Base-by-base conservation (phyloP, 2,329 filamentous ascomycete genomes). In the Nothomitra cinnamomea region DNA sequence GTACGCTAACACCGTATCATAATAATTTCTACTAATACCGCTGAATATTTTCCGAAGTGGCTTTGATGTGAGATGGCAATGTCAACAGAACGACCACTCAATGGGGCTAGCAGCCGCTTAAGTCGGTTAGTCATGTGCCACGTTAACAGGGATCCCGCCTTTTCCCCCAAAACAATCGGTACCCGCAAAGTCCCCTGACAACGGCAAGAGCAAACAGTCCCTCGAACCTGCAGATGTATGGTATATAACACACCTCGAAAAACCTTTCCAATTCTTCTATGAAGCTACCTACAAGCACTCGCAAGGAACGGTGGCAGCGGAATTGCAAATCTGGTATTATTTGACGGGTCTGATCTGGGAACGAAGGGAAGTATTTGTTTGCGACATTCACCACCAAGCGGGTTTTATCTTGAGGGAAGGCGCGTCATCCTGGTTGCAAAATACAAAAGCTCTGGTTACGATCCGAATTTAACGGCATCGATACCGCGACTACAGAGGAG, bases 101-200 rank as follows among this genome's bases (percentile, higher is more conserved):
- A 32, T 32, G 10, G 10, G 28, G 28, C 10, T 32, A 32, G 28
- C 28, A 48, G n/a, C 3, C 13, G 15, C 45, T 35, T 15, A 49
- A 49, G 45, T 35, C 45, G 45, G 45, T 19, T 49, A 49, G 45
- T 32, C 45, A 32, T 8, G 24, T 32, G 24, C 24, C 45, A 49
- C 19, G 45, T 13, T 49, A 10, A 35, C 45, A 35, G 15, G 45
- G 45, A 35, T 49, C 13, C 3, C 38, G 4, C 13, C 38, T 5
- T 7, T n/a, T 32, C 45, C 24, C 10, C 17, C 45, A 32, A 17
- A 35, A 49, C 19, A n/a, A 24, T 28, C 25, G 28, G 32, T 28
- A 49, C n/a, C 32, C n/a, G 24, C n/a, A 47, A 19, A 49, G 10
- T 49, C 45, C 45, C 45, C 45, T 49, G 45, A 49, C 45, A 32